Evolutionary conservation across 208 protist genomes (phyloP), one percentile per base, ranked within the genome.

Genomic region (Acanthamoeba lenticulata): DNA sequence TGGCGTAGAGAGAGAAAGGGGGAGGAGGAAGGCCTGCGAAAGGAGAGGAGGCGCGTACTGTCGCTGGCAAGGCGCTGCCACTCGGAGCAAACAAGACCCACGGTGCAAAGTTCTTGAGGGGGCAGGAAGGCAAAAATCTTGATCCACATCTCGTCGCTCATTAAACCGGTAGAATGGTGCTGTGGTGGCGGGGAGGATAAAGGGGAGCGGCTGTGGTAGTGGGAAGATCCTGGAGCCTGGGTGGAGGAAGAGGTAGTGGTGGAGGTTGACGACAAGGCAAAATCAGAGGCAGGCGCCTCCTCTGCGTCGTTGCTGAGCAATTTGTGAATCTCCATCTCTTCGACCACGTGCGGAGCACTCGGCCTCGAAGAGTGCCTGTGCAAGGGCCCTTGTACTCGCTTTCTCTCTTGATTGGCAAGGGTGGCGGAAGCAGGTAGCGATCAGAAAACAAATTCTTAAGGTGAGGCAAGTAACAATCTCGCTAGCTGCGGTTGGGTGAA

Each of bases 121-220:
- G 69, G 69, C 15, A 79, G 69, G 69, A 79, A 79, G 19, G 69
- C 69, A 29, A 79, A 79, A 79, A 79, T 79, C 40, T 79, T 79
- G 17, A 79, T 45, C 69, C 69, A 79, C 69, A 79, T 79, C 38
- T 79, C 69, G 69, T 79, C 69, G 69, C 69, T 79, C 69, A 79
- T 79, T 21, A 45, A 36, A 32, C 21, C 36, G 15, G 40, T 79
- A 9, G 69, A 36, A 7, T 79, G 60, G 27, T 69, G 60, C 24
- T 34, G 69, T 7, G 27, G 69, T 2, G 38, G 6, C 4, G 69
- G 19, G 0, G 69, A 79, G 69, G 36, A 15, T 24, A 24, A 19
- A 7, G 60, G 7, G 29, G 36, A 38, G 2, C n/a, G 17, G 27
- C 15, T 7, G 60, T 27, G 15, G 69, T 45, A 45, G 32, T 45